Base-by-base conservation (phyloP, 495 filamentous ascomycete genomes). In the Podospora pseudoanserina region DNA sequence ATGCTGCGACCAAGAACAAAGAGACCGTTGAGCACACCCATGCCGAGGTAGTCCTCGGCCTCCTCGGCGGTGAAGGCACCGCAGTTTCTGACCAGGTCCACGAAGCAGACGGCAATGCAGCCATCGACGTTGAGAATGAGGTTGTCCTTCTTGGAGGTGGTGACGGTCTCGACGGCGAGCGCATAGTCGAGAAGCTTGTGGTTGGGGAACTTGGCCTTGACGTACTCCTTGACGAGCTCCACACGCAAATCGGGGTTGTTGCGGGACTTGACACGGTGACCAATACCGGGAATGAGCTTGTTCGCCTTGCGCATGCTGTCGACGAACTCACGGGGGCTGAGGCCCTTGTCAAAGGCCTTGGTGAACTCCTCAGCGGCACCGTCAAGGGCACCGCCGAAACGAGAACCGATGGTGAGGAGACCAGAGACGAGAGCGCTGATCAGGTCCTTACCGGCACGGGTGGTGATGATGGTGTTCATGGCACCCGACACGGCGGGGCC, bases 391-490 rank as follows among this genome's bases (percentile, higher is more conserved):
- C 95, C 95, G 86, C 95, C 95, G 82, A 99, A 99, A 64, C 95
- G 90, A 62, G 94, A 97, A 77, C 95, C 95, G 74, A 99, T 98
- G 69, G 95, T 99, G 79, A 99, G 86, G 58, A 99, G 92, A 92
- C 95, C 95, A 72, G 90, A 90, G 64, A 99, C 95, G 65, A 99
- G 86, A 54, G 95, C 90, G 74, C 89, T 92, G 85, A 99, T 97
- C 70, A 99, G 86, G 81, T 99, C 95, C 86, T 99, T 99, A 77
- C 95, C 95, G 66, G 95, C 95, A 88, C 95, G 90, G 60, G 95
- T 99, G 65, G 95, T 99, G 80, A 99, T 98, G 82, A 99, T 99
- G 71, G 95, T 99, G 89, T 99, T 99, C 95, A 99, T 99, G 74
- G 95, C 95, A 84, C 95, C 95, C 72, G 95, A 99, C 69, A 99